Base-by-base conservation (phyloP, 2,329 filamentous ascomycete genomes). In the Verticillium nonalfalfae region DNA sequence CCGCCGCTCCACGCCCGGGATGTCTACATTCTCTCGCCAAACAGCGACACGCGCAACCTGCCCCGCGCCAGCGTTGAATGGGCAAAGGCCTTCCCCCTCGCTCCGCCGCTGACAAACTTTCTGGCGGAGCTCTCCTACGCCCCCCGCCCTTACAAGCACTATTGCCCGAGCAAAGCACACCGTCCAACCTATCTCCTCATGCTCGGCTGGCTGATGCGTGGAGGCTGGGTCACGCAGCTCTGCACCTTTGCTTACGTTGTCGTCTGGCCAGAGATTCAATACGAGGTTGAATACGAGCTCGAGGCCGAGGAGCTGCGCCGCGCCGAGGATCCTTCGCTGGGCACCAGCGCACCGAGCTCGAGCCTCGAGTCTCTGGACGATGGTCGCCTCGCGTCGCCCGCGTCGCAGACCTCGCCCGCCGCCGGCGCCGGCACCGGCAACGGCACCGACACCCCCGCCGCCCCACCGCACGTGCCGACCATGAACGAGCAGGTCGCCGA, bases 191-290 rank as follows among this genome's bases (percentile, higher is more conserved):
- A 97, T 73, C 89, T 98, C 74, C 85, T 91, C 38, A 96, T 98
- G 74, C 80, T 99, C 33, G 93, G 92, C 26, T 99, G 94, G 92
- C 83, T 99, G 9, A 87, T 98, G 78, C 87, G 93, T 50, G 90
- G 92, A 56, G 93, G 92, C 14, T 97, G 95, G 90, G 93, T 97
- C 1, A 96, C 91, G 0, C 93, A 97, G 73, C 82, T 99, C 6
- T 90, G 93, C 65, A 95, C 92, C 0, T 97, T 96, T 73, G 91
- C 90, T 13, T 96, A 95, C 80, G 86, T 98, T 54, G 85, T 94
- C 58, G 90, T 95, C 52, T 89, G 88, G 75, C 87, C 90, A 2
- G 89, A 94, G 71, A 90, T 96, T 64, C 87, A 95, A 68, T 88
- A 90, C 69, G 88, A 91, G 66, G 92, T 96, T 3, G 87, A 91